Percentiles rank a stretch among this genome's conserved stretches.
These are phyloP conservation scores for Herpomyces periplanetae DNA, from an alignment of 2,329 filamentous ascomycete species.

Conservation along the genomic window DNA sequence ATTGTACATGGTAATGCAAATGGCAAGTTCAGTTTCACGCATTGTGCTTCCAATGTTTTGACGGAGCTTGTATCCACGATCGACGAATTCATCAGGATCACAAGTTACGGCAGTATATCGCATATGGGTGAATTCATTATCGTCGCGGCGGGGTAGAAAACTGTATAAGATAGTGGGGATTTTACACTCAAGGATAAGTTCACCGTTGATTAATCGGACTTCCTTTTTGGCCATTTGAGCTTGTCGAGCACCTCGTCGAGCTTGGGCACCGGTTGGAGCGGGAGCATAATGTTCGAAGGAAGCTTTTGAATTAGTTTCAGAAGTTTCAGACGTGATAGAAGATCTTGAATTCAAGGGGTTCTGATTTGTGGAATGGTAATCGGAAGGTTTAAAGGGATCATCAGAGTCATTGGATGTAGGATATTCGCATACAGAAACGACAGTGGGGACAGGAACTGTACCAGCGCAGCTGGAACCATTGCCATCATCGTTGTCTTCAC, in stretches of 20 bases:
- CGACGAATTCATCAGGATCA: slow-evolving; percentile 70
- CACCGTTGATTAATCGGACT: slow-evolving; percentile 80
- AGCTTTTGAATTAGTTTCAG: slow-evolving; percentile 15
- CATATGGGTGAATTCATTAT: slow-evolving; percentile 93
- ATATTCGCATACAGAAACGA: too few relatives aligned
- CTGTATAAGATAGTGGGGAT: slow-evolving; percentile 94
- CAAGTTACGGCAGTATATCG: slow-evolving; percentile 94
- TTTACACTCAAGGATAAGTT: slow-evolving; percentile 90
- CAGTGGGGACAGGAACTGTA: slow-evolving; percentile 19
- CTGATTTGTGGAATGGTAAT: slow-evolving; percentile 14
- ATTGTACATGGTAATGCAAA: slow-evolving; percentile 97
- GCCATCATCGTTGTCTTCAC: slow-evolving; percentile 9
- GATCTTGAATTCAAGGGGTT: slow-evolving; percentile 19
- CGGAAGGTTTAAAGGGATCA: slow-evolving; percentile 35
- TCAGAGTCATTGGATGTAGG: slow-evolving; percentile 14
- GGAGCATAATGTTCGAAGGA: slow-evolving; percentile 44
- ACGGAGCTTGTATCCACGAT: slow-evolving; percentile 56
- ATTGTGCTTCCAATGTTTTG: slow-evolving; percentile 51
- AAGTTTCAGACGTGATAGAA: slow-evolving; percentile 19
- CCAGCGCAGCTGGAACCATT: slow-evolving; percentile 24
- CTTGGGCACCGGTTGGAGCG: slow-evolving; percentile 50
- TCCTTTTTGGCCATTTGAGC: slow-evolving; percentile 75
- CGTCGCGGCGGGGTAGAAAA: slow-evolving; percentile 65
- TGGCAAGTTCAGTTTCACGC: slow-evolving; percentile 74
- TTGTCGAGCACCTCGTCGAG: slow-evolving; percentile 43